Conservation (phyloP, 2,329 filamentous ascomycete species). For the Fusarium albosuccineum region DNA sequence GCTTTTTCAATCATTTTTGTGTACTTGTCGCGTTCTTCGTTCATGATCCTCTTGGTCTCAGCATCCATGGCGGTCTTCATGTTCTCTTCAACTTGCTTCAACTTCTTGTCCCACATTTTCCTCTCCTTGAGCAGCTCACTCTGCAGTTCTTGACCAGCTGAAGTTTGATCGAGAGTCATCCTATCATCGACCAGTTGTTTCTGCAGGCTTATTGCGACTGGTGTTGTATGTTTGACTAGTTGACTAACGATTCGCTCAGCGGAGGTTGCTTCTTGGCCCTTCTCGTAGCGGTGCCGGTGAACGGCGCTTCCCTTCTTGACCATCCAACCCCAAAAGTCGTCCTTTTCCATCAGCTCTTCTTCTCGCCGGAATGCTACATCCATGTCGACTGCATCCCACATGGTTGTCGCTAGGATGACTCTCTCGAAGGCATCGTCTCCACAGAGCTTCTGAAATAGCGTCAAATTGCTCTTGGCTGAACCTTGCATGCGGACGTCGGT, state of each 20-base stretch:
- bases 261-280: neutral
- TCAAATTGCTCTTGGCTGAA: slow-evolving; percentile 25
- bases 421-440: slow-evolving; percentile 18
- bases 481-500: slow-evolving; percentile 29
- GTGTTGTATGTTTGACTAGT: neutral
- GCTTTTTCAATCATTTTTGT: slow-evolving; percentile 23
- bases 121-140: slow-evolving; percentile 15
- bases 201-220: slow-evolving; percentile 10
- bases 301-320: slow-evolving; percentile 12
- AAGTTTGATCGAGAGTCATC: slow-evolving; percentile 7
- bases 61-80: slow-evolving; percentile 7
- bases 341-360: slow-evolving; percentile 13
- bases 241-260: slow-evolving; percentile 10
- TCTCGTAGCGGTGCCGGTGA: slow-evolving; percentile 12
- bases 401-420: slow-evolving; percentile 15
- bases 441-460: slow-evolving; percentile 25
- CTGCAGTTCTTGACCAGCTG: slow-evolving; percentile 14
- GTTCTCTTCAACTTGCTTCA: neutral
- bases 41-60: neutral
- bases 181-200: slow-evolving; percentile 20
- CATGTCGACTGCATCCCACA: slow-evolving; percentile 17
- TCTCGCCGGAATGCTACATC: slow-evolving; percentile 3
- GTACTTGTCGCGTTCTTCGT: slow-evolving; percentile 24
- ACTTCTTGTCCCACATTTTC: neutral
- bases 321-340: slow-evolving; percentile 34